phyloP scores from a whole-genome alignment of 192 early-diverging fungal genomes.

The Phlyctochytrium planicorne region DNA sequence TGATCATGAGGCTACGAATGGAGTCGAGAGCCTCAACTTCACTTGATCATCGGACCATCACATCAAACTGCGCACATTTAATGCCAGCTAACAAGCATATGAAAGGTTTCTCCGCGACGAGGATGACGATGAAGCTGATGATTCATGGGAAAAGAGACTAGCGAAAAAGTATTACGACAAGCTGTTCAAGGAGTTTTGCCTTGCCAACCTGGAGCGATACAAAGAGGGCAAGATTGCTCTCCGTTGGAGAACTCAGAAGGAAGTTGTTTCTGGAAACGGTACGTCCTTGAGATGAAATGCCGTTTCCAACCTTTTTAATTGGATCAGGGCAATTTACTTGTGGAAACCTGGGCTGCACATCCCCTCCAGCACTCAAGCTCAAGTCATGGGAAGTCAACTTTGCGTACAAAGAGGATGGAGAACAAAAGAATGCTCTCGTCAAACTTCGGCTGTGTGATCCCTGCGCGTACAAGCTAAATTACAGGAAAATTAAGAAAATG shows the following conservation, averaged over 20 bases:
- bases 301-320: slow-evolving; percentile 7
- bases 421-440: slow-evolving; percentile 77
- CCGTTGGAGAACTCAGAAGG: slow-evolving; percentile 69
- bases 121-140: slow-evolving; percentile 32
- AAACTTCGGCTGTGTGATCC: slow-evolving; percentile 72
- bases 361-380: slow-evolving; percentile 23
- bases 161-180: slow-evolving; percentile 85
- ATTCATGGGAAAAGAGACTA: slow-evolving; percentile 69
- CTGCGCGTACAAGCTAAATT: slow-evolving; percentile 75
- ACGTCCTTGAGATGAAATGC: not conserved
- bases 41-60: not conserved
- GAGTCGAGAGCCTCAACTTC: not conserved
- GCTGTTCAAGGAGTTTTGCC: slow-evolving; percentile 82
- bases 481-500: slow-evolving; percentile 57
- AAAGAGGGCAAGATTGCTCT: slow-evolving; percentile 71
- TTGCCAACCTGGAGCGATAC: slow-evolving; percentile 70
- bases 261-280: slow-evolving; percentile 70
- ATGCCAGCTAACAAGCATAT: not conserved
- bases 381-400: slow-evolving; percentile 88
- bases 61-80: not conserved
- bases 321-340: slow-evolving; percentile 79
- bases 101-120: slow-evolving; percentile 60
- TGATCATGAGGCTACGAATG: not conserved
- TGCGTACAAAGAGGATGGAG: slow-evolving; percentile 69
- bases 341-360: slow-evolving; percentile 55